phyloP scores from a whole-genome alignment of 2,329 filamentous ascomycete species.

The Lachnellula occidentalis region DNA sequence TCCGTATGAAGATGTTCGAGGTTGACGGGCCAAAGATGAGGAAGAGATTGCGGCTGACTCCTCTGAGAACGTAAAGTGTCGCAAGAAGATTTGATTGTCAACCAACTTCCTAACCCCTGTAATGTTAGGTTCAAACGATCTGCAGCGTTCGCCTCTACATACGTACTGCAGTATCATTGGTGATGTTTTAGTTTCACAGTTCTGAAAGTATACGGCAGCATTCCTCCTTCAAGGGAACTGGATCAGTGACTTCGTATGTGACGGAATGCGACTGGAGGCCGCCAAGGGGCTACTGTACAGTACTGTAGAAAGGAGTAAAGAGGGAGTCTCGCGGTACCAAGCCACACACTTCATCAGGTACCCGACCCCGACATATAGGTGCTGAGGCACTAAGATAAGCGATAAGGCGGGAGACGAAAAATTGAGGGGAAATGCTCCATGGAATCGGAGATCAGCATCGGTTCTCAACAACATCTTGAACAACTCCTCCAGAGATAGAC shows the following conservation, averaged over 20 bases:
- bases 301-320: background rate
- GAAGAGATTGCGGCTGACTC: conserved; percentile 10
- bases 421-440: conserved; percentile 9
- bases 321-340: background rate
- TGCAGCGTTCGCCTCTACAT: conserved; percentile 8
- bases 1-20: conserved; percentile 13
- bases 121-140: conserved; percentile 13
- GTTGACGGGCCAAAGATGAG: background rate
- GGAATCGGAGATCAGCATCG: background rate
- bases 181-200: background rate
- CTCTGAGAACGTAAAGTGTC: conserved; percentile 7
- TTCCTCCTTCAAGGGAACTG: background rate
- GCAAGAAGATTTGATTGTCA: conserved; percentile 12
- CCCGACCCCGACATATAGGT: too few relatives aligned
- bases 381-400: background rate
- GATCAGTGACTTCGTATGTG: background rate
- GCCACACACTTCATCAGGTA: background rate
- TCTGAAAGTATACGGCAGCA: conserved; percentile 1
- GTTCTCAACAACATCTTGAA: background rate
- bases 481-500: background rate
- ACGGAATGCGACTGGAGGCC: background rate
- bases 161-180: conserved; percentile 3
- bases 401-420: conserved; percentile 7
- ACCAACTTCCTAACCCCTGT: conserved; percentile 3
- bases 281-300: background rate